Base-by-base conservation (phyloP, 805 yeast genomes). In the Candida awuae region DNA sequence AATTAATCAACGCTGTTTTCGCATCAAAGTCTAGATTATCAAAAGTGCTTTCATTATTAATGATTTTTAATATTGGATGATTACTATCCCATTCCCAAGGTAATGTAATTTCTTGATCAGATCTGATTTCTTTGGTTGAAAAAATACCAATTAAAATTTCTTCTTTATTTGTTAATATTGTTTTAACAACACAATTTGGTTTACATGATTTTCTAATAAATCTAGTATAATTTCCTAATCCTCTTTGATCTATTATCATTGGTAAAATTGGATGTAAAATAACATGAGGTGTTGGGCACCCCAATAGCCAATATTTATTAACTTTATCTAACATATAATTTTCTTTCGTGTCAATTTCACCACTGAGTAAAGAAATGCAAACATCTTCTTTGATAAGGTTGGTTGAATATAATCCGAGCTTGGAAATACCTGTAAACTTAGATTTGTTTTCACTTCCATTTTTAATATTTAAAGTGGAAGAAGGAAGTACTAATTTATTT, bases 41-140 rank as follows among this genome's bases (percentile, higher is more conserved):
- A 54, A 79, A 74, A 26, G 51, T 59, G 46, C 62, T 56, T n/a
- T 70, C 63, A 19, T 63, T 58, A 12, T 45, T 39, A 19, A 71
- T 65, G 39, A 82, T 60, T 46, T 69, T 68, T 38, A 65, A 62
- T 28, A 86, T 82, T 2, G 97, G 95, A 55, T 87, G 95, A 14
- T 63, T 46, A 3, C 60, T 54, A 53, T 87, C 95, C 95, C 96
- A 90, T 43, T 80, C 84, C 97, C 97, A 90, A 2, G 78, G 74
- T 8, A 86, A 58, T 0, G 88, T 71, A 16, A 90, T 59, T 53
- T 88, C 97, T 29, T 77, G 73, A n/a, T 77, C 86, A 8, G 68
- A 58, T 37, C 67, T 65, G 20, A 88, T 72, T 2, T 73, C 73
- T 34, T 65, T 69, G 1, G 68, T 58, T 0, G 95, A 73, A 21